Evolutionary conservation across 2,329 filamentous ascomycete genomes (phyloP).

Genomic region (Aspergillus hiratsukae): DNA sequence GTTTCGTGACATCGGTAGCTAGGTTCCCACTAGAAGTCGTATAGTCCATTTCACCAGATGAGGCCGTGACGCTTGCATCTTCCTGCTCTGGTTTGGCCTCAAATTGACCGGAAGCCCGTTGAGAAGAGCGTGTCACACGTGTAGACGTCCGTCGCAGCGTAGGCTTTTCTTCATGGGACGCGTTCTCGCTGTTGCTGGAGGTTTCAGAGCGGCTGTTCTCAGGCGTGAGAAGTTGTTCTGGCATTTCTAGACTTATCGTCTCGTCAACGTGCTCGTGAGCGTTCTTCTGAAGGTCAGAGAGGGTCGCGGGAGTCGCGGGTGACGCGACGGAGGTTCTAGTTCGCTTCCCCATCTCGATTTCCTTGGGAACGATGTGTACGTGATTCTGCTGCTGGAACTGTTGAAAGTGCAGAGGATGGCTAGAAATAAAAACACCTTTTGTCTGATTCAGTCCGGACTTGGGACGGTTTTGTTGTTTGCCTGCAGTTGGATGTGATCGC

Average conservation of each 20-base stretch:
- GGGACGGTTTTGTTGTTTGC: background rate
- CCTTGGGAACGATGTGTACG: slow-evolving; percentile 3
- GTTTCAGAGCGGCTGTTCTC: slow-evolving; percentile 43
- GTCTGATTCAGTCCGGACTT: background rate
- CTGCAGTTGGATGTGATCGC: slow-evolving; percentile 6
- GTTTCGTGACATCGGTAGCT: slow-evolving; percentile 36
- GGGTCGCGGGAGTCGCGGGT: slow-evolving; percentile 26
- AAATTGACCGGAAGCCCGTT: slow-evolving; percentile 27
- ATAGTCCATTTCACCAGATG: slow-evolving; percentile 23
- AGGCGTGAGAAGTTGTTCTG: slow-evolving; percentile 40
- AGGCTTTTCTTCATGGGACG: slow-evolving; percentile 31
- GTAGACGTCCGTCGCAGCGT: slow-evolving; percentile 30
- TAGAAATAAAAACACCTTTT: background rate
- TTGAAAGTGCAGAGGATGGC: background rate
- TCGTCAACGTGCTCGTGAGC: slow-evolving; percentile 25
- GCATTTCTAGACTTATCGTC: slow-evolving; percentile 30
- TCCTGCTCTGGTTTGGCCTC: slow-evolving; percentile 20
- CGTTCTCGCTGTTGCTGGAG: slow-evolving; percentile 38
- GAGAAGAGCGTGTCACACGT: slow-evolving; percentile 39
- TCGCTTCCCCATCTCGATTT: slow-evolving; percentile 25
- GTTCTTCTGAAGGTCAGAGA: slow-evolving; percentile 23
- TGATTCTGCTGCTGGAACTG: slow-evolving; percentile 6
- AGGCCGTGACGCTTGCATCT: slow-evolving; percentile 15
- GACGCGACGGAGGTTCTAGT: slow-evolving; percentile 27
- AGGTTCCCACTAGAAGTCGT: slow-evolving; percentile 31